A percentile compares a stretch with the other conserved stretches of the same genome.
These are phyloP conservation scores for Centaurea solstitialis DNA, from an alignment of 129 eudicot species.

Conservation along the genomic window DNA sequence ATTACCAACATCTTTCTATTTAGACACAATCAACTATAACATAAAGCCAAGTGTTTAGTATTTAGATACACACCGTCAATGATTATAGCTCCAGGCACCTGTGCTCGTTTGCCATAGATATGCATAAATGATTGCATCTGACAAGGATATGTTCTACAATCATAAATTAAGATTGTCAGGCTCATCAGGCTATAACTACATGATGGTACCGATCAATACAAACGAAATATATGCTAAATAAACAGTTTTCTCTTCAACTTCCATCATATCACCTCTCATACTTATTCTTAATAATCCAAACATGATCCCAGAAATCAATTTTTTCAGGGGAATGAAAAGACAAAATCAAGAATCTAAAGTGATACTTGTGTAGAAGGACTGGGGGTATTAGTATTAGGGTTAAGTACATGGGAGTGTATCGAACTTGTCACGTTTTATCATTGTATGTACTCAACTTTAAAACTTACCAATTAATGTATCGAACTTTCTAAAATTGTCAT, in stretches of 20 bases:
- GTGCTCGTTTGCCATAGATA: constrained; percentile 63
- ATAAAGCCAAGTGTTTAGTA: background rate
- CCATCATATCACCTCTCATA: background rate
- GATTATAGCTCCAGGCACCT: constrained; percentile 74
- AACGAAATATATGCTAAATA: background rate
- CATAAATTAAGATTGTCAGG: constrained; percentile 24
- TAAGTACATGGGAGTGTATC: too few species aligned
- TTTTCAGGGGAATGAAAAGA: background rate
- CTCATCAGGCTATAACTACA: background rate
- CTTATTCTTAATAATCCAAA: background rate
- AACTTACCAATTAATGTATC: too few species aligned
- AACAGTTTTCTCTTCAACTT: background rate
- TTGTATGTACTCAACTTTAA: too few species aligned
- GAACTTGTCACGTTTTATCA: too few species aligned
- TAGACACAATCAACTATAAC: background rate
- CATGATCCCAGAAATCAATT: background rate
- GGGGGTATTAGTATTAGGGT: too few species aligned
- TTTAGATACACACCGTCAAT: constrained; percentile 60
- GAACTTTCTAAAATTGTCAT: too few species aligned
- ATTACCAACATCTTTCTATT: background rate
- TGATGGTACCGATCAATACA: background rate
- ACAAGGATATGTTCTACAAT: constrained; percentile 52
- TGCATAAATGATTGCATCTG: constrained; percentile 63
- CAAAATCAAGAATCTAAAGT: background rate
- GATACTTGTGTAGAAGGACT: background rate